Conservation (phyloP, 2,329 filamentous ascomycete species). For the Beauveria asiatica region DNA sequence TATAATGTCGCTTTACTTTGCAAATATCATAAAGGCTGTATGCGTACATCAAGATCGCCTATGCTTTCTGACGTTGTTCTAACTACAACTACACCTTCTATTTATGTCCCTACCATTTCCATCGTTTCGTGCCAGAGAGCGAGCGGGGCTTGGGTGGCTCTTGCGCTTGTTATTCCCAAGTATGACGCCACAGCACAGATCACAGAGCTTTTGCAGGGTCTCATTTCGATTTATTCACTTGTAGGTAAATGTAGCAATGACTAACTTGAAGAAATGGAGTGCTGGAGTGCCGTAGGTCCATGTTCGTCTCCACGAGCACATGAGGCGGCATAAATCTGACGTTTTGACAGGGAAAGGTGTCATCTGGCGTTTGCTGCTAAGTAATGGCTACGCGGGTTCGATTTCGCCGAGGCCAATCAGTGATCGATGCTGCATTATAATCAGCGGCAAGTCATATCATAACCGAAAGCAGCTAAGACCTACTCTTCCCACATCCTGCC, state of each 20-base stretch:
- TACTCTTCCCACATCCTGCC: conserved; percentile 87
- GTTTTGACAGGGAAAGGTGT: no score
- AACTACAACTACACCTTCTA: no score
- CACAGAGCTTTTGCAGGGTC: background rate
- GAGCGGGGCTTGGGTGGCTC: background rate
- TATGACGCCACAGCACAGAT: background rate
- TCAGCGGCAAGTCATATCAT: background rate
- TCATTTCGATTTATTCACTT: background rate
- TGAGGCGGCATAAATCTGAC: no score
- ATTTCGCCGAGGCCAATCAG: background rate
- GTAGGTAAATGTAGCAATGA: background rate
- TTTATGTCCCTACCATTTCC: no score
- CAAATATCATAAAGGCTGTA: no score
- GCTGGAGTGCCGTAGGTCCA: background rate
- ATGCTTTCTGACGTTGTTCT: no score
- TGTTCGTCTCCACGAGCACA: background rate
- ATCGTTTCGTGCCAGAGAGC: background rate
- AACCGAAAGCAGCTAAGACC: conserved; percentile 15
- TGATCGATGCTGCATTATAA: conserved; percentile 31
- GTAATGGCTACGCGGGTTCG: background rate
- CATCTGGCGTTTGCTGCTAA: background rate
- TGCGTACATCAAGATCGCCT: no score
- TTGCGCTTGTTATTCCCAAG: background rate
- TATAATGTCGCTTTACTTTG: no score
- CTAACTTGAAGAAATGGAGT: background rate